A percentile compares a stretch with the other conserved stretches of the same genome.
Evolutionary conservation across 257 asterid genomes (phyloP).

Genomic region (Solanum gracilifrons): DNA sequence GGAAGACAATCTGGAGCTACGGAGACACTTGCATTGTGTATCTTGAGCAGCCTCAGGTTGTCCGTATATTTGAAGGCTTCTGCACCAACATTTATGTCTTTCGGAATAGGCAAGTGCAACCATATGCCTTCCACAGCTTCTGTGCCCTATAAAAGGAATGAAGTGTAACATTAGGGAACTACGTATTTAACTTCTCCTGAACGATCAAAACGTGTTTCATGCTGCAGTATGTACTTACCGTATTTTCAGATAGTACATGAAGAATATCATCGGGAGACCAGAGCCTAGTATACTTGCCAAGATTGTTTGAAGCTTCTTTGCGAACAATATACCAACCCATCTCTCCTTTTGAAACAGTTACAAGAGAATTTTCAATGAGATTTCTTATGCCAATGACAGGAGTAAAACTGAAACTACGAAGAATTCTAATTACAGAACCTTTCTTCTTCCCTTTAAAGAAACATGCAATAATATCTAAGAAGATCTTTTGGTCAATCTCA

Average conservation of each 20-base stretch:
- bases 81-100: background rate
- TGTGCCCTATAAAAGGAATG: background rate
- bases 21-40: slow-evolving; percentile 1
- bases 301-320: background rate
- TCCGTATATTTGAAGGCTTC: background rate
- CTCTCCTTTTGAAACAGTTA: slow-evolving; percentile 3
- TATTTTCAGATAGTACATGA: background rate
- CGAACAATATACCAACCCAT: slow-evolving; percentile 11
- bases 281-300: background rate
- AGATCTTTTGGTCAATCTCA: background rate
- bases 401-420: background rate
- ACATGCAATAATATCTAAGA: slow-evolving; percentile 9
- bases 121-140: slow-evolving; percentile 6
- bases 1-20: background rate
- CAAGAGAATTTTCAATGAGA: slow-evolving; percentile 5
- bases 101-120: background rate
- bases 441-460: slow-evolving; percentile 10
- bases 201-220: background rate
- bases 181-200: background rate
- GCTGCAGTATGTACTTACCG: background rate
- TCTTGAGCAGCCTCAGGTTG: slow-evolving; percentile 8
- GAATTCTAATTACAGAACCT: background rate
- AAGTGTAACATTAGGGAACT: background rate
- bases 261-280: background rate
- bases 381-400: background rate